These are phyloP conservation scores for Penicillium turbatum DNA, from an alignment of 495 filamentous ascomycete species.

Conservation along the genomic window DNA sequence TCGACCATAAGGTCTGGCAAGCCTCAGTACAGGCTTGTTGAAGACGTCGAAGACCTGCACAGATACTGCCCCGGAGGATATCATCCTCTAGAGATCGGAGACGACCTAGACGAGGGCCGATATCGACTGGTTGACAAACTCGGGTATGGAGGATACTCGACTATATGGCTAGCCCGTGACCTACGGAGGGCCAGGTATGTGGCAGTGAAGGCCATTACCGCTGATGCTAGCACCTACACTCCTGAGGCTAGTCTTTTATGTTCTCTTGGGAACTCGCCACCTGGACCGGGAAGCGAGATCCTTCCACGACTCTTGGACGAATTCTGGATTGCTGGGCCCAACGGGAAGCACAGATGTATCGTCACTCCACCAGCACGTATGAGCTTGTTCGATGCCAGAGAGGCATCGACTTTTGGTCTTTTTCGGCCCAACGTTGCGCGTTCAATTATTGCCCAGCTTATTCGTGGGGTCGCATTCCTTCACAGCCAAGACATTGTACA, in stretches of 20 bases:
- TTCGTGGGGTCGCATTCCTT: constrained; percentile 26
- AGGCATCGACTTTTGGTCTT: constrained; percentile 19
- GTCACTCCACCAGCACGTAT: constrained; percentile 29
- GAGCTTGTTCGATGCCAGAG: constrained; percentile 25
- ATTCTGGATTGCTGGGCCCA: constrained; percentile 34
- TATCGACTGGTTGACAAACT: constrained; percentile 42
- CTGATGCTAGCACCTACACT: constrained; percentile 14
- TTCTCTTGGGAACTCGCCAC: constrained; percentile 9
- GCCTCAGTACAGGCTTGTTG: constrained; percentile 13
- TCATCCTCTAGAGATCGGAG: constrained; percentile 38
- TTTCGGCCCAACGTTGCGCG: constrained; percentile 22
- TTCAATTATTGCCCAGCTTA: constrained; percentile 27
- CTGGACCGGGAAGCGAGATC: constrained; percentile 11
- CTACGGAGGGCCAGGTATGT: constrained; percentile 13
- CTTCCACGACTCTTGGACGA: constrained; percentile 33
- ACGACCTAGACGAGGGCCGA: constrained; percentile 26
- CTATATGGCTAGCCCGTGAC: constrained; percentile 42
- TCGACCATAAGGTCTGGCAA: neutral
- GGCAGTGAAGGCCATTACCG: constrained; percentile 19
- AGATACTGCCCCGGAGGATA: constrained; percentile 41
- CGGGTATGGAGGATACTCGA: constrained; percentile 41
- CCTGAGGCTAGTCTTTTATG: constrained; percentile 10
- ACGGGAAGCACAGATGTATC: constrained; percentile 42
- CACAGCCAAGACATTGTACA: constrained; percentile 29
- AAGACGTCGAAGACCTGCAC: constrained; percentile 24